Conservation (phyloP, 1,284 basidiomycete species). For the Megacollybia platyphylla region DNA sequence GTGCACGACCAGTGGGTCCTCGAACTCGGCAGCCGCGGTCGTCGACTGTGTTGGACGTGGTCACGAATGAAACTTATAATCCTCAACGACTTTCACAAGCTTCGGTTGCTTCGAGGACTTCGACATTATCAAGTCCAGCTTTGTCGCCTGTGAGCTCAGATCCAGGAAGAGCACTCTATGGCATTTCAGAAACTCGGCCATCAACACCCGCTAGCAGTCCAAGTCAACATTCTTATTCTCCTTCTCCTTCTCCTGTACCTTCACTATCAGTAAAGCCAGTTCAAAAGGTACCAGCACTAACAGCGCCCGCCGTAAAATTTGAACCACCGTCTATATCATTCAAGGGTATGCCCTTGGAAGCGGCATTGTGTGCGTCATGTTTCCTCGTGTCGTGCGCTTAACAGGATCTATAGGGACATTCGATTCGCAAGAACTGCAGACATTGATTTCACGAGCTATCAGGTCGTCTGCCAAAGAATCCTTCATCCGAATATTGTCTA, state of each 20-base stretch:
- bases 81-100: neutral
- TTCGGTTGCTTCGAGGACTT: neutral
- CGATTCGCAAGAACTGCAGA: constrained; percentile 54
- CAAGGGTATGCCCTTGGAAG: constrained; percentile 1
- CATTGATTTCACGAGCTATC: constrained; percentile 63
- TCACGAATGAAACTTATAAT: too few relatives aligned
- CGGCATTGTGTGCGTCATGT: neutral
- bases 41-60: too few relatives aligned
- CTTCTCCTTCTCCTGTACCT: neutral
- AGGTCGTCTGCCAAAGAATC: constrained; percentile 56
- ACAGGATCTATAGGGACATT: constrained; percentile 32
- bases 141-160: too few relatives aligned
- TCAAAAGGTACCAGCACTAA: neutral
- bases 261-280: neutral
- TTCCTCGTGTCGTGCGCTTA: too few relatives aligned
- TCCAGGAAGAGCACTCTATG: too few relatives aligned
- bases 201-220: neutral
- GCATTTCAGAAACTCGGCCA: neutral
- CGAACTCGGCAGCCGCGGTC: too few relatives aligned
- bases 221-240: neutral
- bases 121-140: too few relatives aligned
- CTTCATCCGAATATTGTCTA: constrained; percentile 56
- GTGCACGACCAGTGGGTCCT: too few relatives aligned
- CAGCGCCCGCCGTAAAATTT: neutral
- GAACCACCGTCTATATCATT: neutral